These are phyloP conservation scores for Streptanthus diversifolius DNA, from an alignment of 345 rosid genomes.

Conservation along the genomic window DNA sequence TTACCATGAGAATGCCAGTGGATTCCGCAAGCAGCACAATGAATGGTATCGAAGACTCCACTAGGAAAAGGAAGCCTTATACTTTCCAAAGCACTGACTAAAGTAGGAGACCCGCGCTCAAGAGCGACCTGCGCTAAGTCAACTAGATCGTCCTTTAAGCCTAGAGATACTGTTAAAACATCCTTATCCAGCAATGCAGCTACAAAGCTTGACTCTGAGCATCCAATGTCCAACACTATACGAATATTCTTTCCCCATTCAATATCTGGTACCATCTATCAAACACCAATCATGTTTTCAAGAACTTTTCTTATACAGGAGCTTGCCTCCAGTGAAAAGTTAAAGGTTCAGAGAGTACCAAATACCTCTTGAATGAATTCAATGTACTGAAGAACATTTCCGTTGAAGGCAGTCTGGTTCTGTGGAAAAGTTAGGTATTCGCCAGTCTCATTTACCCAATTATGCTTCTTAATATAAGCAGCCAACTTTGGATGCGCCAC, in stretches of 20 bases:
- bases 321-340: neutral
- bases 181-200: slow-evolving; percentile 76
- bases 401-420: slow-evolving; percentile 68
- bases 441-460: slow-evolving; percentile 65
- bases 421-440: slow-evolving; percentile 70
- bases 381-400: slow-evolving; percentile 81
- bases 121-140: slow-evolving; percentile 87
- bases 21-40: slow-evolving; percentile 73
- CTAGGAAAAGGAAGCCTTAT: slow-evolving; percentile 93
- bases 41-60: slow-evolving; percentile 85
- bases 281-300: slow-evolving; percentile 39
- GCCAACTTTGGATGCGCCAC: slow-evolving; percentile 93
- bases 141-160: slow-evolving; percentile 85
- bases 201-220: slow-evolving; percentile 66
- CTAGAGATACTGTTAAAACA: slow-evolving; percentile 69
- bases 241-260: slow-evolving; percentile 99
- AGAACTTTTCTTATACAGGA: slow-evolving; percentile 20
- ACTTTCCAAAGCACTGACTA: slow-evolving; percentile 62
- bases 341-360: neutral
- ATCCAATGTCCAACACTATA: slow-evolving; percentile 79
- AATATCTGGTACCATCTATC: slow-evolving; percentile 96
- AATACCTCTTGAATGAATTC: slow-evolving; percentile 90
- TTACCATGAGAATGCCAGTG: slow-evolving; percentile 83
- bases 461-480: slow-evolving; percentile 63
- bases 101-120: slow-evolving; percentile 85